Base-by-base conservation (phyloP, 2,329 filamentous ascomycete species). In the Orbilia blumenaviensis region DNA sequence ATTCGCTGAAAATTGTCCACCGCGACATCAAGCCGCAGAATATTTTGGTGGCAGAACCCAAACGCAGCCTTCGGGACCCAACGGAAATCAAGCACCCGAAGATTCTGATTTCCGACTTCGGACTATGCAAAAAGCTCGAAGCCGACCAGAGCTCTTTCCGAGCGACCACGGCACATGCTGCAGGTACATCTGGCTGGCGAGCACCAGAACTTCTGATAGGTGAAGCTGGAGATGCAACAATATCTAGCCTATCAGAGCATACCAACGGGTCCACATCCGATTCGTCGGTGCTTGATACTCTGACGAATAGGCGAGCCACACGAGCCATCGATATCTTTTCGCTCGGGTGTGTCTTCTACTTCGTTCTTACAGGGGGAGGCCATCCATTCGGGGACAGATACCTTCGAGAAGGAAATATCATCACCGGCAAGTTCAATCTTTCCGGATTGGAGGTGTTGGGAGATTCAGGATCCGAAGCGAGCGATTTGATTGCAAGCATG, bases 271-370 rank as follows among this genome's bases (percentile, higher is more conserved):
- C 88, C 12, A 87, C 87, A n/a, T 84, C 88, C 3, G 85, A 87
- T 7, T 85, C 85, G 42, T 85, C 88, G 10, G 87, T 88, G 16
- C 84, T 89, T 18, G 82, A 87, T 85, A 84, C 86, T 81, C 79
- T 86, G 58, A 86, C 85, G 3, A 89, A 89, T 79, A 90, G 93
- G 73, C 91, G 95, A 61, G 94, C 96, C 5, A 99, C 96, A 50
- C 91, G 95, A 50, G 92, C 95, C 7, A 97, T 98, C 77, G 95
- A 99, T 81, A 97, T 99, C 25, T 99, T 99, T 84, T 97, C 94
- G 0, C 87, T 99, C 36, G 95, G 95, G 0, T 91, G 97, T 63
- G 93, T 99, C n/a, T 99, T 97, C 85, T 98, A 94, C 84, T 99
- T 97, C 82, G 94, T 98, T n/a, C 86, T 99, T 74, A 97, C 94